Evolutionary conservation across 805 yeast species (phyloP).

Genomic region (Hanseniaspora occidentalis): DNA sequence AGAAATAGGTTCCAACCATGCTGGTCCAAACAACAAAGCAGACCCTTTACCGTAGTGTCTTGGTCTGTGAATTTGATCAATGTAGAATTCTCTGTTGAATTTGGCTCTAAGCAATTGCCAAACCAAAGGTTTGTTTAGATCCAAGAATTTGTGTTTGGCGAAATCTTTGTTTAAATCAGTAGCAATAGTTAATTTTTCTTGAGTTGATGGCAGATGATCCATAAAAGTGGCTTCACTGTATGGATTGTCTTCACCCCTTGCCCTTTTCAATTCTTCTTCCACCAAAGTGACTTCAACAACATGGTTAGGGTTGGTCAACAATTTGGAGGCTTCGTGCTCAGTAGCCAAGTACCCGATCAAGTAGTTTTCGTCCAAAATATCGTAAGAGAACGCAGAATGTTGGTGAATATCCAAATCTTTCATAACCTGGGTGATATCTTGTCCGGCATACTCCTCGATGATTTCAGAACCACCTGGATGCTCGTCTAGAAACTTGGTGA

Average conservation of each 20-base stretch:
- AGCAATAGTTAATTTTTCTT: constrained; percentile 57
- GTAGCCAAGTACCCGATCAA: constrained; percentile 79
- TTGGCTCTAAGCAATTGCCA: constrained; percentile 65
- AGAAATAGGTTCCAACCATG: constrained; percentile 76
- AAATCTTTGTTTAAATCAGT: constrained; percentile 70
- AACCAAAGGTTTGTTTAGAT: constrained; percentile 69
- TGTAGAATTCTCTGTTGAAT: constrained; percentile 78
- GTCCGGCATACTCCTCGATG: constrained; percentile 61
- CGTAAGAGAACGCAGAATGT: constrained; percentile 79
- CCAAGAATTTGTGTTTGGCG: constrained; percentile 72
- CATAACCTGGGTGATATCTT: constrained; percentile 59
- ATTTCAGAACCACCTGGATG: constrained; percentile 70
- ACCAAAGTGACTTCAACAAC: constrained; percentile 38
- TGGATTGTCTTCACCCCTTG: constrained; percentile 18
- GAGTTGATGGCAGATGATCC: constrained; percentile 48
- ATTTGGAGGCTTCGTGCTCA: constrained; percentile 58
- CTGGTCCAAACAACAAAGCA: constrained; percentile 87
- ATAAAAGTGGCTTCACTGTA: constrained; percentile 43
- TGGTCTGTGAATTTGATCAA: constrained; percentile 95
- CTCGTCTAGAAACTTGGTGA: constrained; percentile 38
- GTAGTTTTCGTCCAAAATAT: constrained; percentile 70
- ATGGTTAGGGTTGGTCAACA: constrained; percentile 47
- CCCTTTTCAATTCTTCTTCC: constrained; percentile 25
- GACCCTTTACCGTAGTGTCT: constrained; percentile 96
- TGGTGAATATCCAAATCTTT: constrained; percentile 42